Conservation (phyloP, 2,329 filamentous ascomycete genomes). For the Endothia cerciana region DNA sequence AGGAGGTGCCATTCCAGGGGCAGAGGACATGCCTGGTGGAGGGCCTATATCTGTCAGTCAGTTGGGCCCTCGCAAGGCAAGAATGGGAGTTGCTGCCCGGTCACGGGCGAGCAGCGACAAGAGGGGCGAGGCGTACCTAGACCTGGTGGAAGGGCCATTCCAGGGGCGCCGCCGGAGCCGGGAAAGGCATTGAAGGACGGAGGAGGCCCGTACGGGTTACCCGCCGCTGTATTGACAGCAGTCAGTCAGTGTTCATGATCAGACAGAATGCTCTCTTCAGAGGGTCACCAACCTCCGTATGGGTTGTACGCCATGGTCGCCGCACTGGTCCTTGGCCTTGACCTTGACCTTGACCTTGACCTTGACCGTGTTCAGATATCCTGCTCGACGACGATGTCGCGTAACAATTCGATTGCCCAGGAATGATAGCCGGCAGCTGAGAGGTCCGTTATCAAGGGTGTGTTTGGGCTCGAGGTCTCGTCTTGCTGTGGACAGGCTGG, state of each 20-base stretch:
- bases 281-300: constrained; percentile 55
- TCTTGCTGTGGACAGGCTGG: neutral
- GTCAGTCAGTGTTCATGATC: neutral
- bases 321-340: neutral
- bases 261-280: neutral
- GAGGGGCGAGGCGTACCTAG: constrained; percentile 64
- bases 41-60: constrained; percentile 54
- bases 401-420: neutral
- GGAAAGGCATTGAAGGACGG: constrained; percentile 75
- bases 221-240: constrained; percentile 35
- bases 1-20: constrained; percentile 78
- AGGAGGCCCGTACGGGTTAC: constrained; percentile 71
- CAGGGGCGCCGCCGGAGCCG: constrained; percentile 61
- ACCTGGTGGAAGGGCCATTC: constrained; percentile 78
- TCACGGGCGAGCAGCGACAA: neutral
- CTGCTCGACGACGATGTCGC: neutral
- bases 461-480: neutral
- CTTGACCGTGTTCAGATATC: constrained; percentile 12
- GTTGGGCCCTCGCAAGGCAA: too few species aligned
- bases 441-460: neutral
- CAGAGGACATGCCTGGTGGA: constrained; percentile 79
- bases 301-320: constrained; percentile 61
- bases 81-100: neutral
- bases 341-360: neutral
- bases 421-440: neutral